phyloP scores from a whole-genome alignment of 768 basidiomycete genomes.

The Clitopilus hobsonii region DNA sequence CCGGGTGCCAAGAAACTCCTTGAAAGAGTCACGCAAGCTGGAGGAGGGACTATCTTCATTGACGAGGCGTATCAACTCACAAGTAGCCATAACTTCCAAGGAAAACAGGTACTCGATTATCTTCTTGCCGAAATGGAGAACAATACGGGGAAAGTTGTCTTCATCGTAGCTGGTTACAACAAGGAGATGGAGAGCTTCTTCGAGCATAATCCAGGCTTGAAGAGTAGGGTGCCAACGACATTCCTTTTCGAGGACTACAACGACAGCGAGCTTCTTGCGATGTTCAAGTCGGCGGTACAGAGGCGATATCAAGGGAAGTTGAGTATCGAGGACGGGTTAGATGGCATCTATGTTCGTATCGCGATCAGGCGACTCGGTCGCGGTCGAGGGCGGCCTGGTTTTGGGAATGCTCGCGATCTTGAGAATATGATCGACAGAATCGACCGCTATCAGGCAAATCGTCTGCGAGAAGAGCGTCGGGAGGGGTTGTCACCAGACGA shows the following conservation, averaged over 20 bases:
- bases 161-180: conserved; percentile 68
- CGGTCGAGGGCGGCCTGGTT: conserved; percentile 54
- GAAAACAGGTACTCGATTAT: conserved; percentile 61
- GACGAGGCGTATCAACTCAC: conserved; percentile 73
- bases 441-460: conserved; percentile 46
- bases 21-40: conserved; percentile 38
- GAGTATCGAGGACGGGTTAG: conserved; percentile 49
- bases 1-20: conserved; percentile 44
- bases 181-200: conserved; percentile 77
- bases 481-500: conserved; percentile 39
- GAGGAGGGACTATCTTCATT: conserved; percentile 64
- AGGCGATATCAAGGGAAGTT: conserved; percentile 45
- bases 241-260: conserved; percentile 60
- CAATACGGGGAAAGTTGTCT: conserved; percentile 55
- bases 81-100: conserved; percentile 39
- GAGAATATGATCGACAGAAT: conserved; percentile 44
- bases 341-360: conserved; percentile 52
- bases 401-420: conserved; percentile 65
- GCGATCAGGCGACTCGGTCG: conserved; percentile 56
- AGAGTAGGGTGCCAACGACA: conserved; percentile 61
- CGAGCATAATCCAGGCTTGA: conserved; percentile 67
- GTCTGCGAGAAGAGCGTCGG: conserved; percentile 37
- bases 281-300: conserved; percentile 45
- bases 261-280: conserved; percentile 49
- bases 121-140: conserved; percentile 76